Conservation (phyloP, 352 stramenopile species). For the Phytophthora citricola region DNA sequence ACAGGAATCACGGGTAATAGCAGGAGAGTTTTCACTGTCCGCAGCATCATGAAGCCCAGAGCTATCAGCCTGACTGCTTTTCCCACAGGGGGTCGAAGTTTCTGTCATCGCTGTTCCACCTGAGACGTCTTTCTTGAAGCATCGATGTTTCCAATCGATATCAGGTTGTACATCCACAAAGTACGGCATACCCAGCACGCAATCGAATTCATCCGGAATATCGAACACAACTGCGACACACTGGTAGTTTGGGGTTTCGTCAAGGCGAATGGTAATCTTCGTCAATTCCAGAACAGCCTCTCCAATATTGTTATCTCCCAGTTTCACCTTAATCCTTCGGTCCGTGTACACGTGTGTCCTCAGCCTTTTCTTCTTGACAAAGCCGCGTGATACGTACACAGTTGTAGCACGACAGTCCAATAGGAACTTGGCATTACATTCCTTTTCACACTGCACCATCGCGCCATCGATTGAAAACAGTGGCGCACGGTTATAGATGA, state of each 20-base stretch:
- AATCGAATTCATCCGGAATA: slow-evolving; percentile 10
- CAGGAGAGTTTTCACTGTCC: slow-evolving; percentile 1
- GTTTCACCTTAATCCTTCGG: slow-evolving; percentile 8
- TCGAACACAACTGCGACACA: no score
- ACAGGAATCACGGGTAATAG: slow-evolving; percentile 21
- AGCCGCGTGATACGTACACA: slow-evolving; percentile 6
- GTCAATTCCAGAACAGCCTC: slow-evolving; percentile 11
- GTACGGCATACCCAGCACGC: slow-evolving; percentile 10
- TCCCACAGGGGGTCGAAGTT: slow-evolving; percentile 8
- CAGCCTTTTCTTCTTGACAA: no score
- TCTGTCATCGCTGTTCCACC: slow-evolving; percentile 3
- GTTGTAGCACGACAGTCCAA: slow-evolving; percentile 22
- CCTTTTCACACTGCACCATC: no score
- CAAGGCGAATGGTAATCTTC: slow-evolving; percentile 4
- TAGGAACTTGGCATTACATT: slow-evolving; percentile 17
- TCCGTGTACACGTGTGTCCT: slow-evolving; percentile 12
- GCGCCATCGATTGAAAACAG: no score
- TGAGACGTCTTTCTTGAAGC: slow-evolving; percentile 8
- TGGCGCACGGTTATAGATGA: no score
- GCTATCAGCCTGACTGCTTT: no score
- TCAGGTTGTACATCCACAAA: slow-evolving; percentile 23
- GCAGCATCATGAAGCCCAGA: slow-evolving; percentile 8
- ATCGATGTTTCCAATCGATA: slow-evolving; percentile 14
- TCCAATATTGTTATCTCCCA: slow-evolving; percentile 23
- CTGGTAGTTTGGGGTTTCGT: neutral